Evolutionary conservation across 441 rosid genomes (phyloP).

Genomic region (Eutrema salsugineum): DNA sequence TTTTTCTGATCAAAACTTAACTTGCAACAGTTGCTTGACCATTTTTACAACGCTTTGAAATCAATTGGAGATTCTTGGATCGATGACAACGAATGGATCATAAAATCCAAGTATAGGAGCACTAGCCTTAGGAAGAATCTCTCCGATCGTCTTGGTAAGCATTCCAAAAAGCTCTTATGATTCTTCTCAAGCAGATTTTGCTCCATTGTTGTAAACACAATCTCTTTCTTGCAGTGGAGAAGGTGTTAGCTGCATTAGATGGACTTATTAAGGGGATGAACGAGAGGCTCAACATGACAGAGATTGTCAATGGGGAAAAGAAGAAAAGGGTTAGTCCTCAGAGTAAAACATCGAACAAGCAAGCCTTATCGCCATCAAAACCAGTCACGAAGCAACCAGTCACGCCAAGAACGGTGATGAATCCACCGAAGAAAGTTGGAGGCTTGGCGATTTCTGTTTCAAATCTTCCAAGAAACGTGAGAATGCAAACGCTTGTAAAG

Average conservation of each 20-base stretch:
- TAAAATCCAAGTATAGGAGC: constrained; percentile 34
- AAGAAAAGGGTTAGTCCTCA: constrained; percentile 17
- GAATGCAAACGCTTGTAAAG: constrained; percentile 56
- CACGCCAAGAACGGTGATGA: constrained; percentile 59
- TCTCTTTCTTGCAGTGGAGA: constrained; percentile 46
- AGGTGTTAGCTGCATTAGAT: constrained; percentile 54
- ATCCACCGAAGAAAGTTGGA: constrained; percentile 26
- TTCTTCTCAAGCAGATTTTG: neutral
- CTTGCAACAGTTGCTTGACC: constrained; percentile 45
- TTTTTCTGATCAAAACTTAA: neutral
- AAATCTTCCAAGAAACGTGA: constrained; percentile 42
- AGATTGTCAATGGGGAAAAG: constrained; percentile 37
- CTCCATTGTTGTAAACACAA: neutral
- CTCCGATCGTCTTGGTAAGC: constrained; percentile 56
- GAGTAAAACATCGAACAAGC: constrained; percentile 12
- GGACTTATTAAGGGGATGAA: constrained; percentile 50
- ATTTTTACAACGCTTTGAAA: constrained; percentile 54
- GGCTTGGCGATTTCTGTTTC: constrained; percentile 41
- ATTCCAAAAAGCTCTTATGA: neutral
- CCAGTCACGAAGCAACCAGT: constrained; percentile 44
- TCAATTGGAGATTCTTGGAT: constrained; percentile 72
- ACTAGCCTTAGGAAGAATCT: constrained; percentile 29
- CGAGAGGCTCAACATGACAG: constrained; percentile 55
- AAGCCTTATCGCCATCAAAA: neutral
- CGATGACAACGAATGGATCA: constrained; percentile 46